A percentile compares a stretch with the other conserved stretches of the same genome.
Evolutionary conservation across 192 early-diverging fungal species (phyloP).

Genomic region (Coemansia sp.): DNA sequence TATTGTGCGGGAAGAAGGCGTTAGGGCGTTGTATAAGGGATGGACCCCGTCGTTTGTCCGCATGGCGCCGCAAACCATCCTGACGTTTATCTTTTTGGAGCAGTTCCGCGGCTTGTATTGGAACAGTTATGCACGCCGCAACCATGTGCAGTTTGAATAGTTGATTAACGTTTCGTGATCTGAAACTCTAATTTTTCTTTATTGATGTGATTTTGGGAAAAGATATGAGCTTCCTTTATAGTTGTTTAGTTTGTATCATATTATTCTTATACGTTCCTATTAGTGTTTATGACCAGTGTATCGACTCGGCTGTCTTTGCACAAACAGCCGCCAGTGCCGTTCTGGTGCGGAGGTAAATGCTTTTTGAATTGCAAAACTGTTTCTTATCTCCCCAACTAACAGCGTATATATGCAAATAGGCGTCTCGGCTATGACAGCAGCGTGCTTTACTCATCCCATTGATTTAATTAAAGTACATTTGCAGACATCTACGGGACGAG

Average conservation of each 20-base stretch:
- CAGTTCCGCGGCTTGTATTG: constrained; percentile 61
- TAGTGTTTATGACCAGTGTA: not conserved
- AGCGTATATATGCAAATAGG: constrained; percentile 13
- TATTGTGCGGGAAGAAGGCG: constrained; percentile 68
- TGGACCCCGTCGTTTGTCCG: constrained; percentile 81
- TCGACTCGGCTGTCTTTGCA: not conserved
- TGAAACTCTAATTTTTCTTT: not conserved
- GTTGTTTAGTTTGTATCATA: not conserved
- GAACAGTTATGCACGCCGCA: constrained; percentile 18
- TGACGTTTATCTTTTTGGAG: constrained; percentile 82
- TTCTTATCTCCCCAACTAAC: not conserved
- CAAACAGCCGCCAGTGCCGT: constrained; percentile 36
- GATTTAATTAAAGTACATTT: constrained; percentile 89
- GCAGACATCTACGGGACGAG: constrained; percentile 67
- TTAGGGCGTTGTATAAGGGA: constrained; percentile 73
- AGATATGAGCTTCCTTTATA: not conserved
- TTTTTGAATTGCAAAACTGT: too few relatives aligned
- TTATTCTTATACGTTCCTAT: not conserved
- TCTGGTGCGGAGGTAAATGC: constrained; percentile 50
- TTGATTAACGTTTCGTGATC: too few relatives aligned
- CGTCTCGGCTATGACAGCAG: constrained; percentile 51
- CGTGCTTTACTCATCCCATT: constrained; percentile 74
- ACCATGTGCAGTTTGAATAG: constrained; percentile 41
- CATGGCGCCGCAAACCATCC: constrained; percentile 80
- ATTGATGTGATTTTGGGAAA: not conserved